Conservation (phyloP, 805 yeast species). For the Saturnispora quitensis region DNA sequence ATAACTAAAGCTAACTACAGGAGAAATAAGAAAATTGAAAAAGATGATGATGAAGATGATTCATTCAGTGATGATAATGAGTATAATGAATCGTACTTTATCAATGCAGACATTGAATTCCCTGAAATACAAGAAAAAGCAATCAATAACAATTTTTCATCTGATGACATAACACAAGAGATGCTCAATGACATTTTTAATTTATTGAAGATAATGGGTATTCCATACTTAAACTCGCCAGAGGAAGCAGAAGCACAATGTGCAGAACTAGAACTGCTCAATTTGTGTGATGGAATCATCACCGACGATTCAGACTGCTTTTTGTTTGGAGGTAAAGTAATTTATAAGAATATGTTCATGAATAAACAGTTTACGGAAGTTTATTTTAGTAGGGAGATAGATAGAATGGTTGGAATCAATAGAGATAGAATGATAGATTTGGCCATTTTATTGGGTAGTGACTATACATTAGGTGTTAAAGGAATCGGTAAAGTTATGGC, state of each 20-base stretch:
- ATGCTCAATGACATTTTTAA: slow-evolving; percentile 93
- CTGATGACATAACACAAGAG: slow-evolving; percentile 79
- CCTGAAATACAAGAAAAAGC: not conserved
- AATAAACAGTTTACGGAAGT: slow-evolving; percentile 89
- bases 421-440: slow-evolving; percentile 62
- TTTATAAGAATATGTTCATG: slow-evolving; percentile 90
- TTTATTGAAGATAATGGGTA: slow-evolving; percentile 76
- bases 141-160: slow-evolving; percentile 16
- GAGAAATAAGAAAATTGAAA: not conserved
- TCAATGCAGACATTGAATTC: not conserved
- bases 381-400: slow-evolving; percentile 54
- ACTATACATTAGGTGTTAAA: slow-evolving; percentile 85
- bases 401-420: slow-evolving; percentile 52
- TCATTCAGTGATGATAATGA: slow-evolving; percentile 77
- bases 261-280: slow-evolving; percentile 61
- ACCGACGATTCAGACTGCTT: slow-evolving; percentile 98
- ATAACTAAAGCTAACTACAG: too few relatives aligned
- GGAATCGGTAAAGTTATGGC: slow-evolving; percentile 94
- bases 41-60: slow-evolving; percentile 24
- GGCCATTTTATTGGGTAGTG: slow-evolving; percentile 85
- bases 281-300: slow-evolving; percentile 85
- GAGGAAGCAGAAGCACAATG: slow-evolving; percentile 99
- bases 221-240: slow-evolving; percentile 92
- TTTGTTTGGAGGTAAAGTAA: slow-evolving; percentile 75
- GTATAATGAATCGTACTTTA: slow-evolving; percentile 16